Evolutionary conservation across 2,329 filamentous ascomycete genomes (phyloP).

Genomic region (Cercospora sojina): DNA sequence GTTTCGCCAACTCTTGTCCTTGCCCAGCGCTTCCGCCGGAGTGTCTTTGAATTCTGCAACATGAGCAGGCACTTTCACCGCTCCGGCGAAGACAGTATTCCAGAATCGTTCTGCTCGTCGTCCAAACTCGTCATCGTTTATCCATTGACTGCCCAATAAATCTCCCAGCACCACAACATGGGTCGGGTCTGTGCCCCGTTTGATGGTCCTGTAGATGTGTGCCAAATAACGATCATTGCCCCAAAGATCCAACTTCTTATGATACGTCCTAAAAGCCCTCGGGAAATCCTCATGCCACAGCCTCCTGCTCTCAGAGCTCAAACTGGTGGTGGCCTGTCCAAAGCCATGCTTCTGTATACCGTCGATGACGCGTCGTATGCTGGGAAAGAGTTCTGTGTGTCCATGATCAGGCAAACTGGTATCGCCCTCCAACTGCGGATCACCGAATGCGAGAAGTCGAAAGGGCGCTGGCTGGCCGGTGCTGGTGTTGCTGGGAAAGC

Average conservation of each 20-base stretch:
- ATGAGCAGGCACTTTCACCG: constrained; percentile 31
- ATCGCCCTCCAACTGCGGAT: constrained; percentile 92
- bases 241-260: constrained; percentile 82
- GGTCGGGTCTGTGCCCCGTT: constrained; percentile 81
- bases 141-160: constrained; percentile 92
- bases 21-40: constrained; percentile 42
- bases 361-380: constrained; percentile 34
- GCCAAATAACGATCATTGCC: constrained; percentile 95
- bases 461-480: constrained; percentile 63
- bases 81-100: constrained; percentile 31
- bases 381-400: constrained; percentile 46
- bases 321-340: constrained; percentile 8
- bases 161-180: constrained; percentile 90
- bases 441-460: constrained; percentile 80
- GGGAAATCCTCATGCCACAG: constrained; percentile 60
- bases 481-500: constrained; percentile 59
- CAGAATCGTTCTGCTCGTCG: constrained; percentile 54
- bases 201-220: constrained; percentile 81
- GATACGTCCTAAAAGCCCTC: constrained; percentile 62
- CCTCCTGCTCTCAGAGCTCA: constrained; percentile 24
- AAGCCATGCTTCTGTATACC: constrained; percentile 14
- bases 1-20: constrained; percentile 63
- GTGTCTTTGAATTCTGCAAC: constrained; percentile 35
- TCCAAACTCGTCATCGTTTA: constrained; percentile 79
- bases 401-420: constrained; percentile 66